Conservation (phyloP, 805 yeast genomes). For the Candida ascalaphidarum region DNA sequence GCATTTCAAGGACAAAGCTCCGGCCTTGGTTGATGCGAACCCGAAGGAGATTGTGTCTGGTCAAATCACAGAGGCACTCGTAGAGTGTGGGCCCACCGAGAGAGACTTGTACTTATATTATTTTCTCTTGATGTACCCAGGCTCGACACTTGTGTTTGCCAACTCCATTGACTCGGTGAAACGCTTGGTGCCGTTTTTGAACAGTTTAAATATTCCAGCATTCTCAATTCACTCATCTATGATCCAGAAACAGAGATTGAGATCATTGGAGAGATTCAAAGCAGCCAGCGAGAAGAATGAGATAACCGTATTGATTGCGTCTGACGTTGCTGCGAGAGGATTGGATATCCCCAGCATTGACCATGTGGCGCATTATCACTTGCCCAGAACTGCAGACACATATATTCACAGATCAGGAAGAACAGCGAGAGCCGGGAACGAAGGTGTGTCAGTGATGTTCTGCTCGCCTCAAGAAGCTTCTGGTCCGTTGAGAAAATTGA, state of each 20-base stretch:
- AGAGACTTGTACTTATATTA: constrained; percentile 88
- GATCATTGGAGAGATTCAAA: constrained; percentile 75
- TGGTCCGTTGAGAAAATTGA: constrained; percentile 74
- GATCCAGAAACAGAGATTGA: constrained; percentile 88
- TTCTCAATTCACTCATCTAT: constrained; percentile 86
- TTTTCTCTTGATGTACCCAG: constrained; percentile 78
- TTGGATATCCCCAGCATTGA: constrained; percentile 84
- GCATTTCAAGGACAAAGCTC: constrained; percentile 58
- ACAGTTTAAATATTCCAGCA: constrained; percentile 56
- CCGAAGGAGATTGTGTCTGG: constrained; percentile 76
- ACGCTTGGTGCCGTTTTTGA: constrained; percentile 69
- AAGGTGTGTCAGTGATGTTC: constrained; percentile 91
- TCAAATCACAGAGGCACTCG: constrained; percentile 71
- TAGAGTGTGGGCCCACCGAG: constrained; percentile 86
- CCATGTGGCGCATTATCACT: constrained; percentile 92
- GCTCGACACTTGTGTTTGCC: constrained; percentile 83
- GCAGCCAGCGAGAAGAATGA: constrained; percentile 38
- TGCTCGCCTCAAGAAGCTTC: constrained; percentile 92
- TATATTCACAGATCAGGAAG: constrained; percentile 96
- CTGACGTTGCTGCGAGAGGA: constrained; percentile 98
- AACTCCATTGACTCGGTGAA: constrained; percentile 94
- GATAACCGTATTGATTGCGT: constrained; percentile 71
- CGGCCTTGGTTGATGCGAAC: constrained; percentile 73
- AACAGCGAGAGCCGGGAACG: constrained; percentile 93
- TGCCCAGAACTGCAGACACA: constrained; percentile 90